Conservation (phyloP, 345 rosid species). For the Cochlearia excelsa region DNA sequence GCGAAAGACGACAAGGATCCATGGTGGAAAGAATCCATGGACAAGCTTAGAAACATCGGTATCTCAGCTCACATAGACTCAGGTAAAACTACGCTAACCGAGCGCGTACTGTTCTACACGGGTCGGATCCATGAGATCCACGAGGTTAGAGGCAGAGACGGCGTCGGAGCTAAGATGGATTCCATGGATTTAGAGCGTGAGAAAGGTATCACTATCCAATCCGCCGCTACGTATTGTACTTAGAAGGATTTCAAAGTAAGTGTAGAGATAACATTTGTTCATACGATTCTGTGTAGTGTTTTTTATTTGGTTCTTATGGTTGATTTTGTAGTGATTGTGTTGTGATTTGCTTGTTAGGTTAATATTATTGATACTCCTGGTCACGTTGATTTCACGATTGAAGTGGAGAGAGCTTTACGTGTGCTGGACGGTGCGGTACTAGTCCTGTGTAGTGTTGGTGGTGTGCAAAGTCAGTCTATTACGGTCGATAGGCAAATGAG, state of each 20-base stretch:
- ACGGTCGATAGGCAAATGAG: conserved; percentile 99
- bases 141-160: conserved; percentile 94
- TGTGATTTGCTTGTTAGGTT: conserved; percentile 42
- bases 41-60: conserved; percentile 79
- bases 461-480: conserved; percentile 98
- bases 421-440: conserved; percentile 95
- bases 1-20: conserved; percentile 77
- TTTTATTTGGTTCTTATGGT: neutral
- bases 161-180: conserved; percentile 99
- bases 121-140: conserved; percentile 98
- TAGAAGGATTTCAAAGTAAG: conserved; percentile 88
- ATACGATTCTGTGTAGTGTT: neutral
- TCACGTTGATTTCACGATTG: conserved; percentile 97
- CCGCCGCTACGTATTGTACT: conserved; percentile 96
- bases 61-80: conserved; percentile 99
- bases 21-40: conserved; percentile 99
- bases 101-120: conserved; percentile 81
- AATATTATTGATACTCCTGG: conserved; percentile 98
- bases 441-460: conserved; percentile 95
- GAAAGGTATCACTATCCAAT: conserved; percentile 98
- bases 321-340: neutral
- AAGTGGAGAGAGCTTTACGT: conserved; percentile 97
- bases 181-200: conserved; percentile 98
- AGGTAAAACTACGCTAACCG: conserved; percentile 96
- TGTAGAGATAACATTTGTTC: neutral